These are phyloP conservation scores for Xylariales sp. DNA, from an alignment of 2,329 filamentous ascomycete genomes.

Conservation along the genomic window DNA sequence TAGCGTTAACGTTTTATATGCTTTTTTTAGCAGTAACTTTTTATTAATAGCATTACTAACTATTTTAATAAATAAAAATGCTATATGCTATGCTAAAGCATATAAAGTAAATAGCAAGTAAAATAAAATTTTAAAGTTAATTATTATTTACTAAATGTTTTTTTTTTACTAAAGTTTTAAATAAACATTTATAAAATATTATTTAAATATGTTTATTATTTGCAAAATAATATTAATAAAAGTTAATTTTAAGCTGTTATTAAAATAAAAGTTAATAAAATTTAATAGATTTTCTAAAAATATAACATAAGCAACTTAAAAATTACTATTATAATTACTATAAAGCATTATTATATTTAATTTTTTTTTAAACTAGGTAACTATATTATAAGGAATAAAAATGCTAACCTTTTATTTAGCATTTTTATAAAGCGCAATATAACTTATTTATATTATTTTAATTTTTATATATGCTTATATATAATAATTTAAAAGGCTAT, in stretches of 20 bases:
- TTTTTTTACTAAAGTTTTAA: conserved; percentile 74
- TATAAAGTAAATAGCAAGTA: conserved; percentile 87
- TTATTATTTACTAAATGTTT: conserved; percentile 76
- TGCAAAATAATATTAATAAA: conserved; percentile 92
- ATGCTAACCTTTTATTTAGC: conserved; percentile 85
- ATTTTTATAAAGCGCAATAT: conserved; percentile 88
- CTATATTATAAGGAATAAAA: conserved; percentile 69
- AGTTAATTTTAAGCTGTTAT: conserved; percentile 86
- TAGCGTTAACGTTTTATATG: conserved; percentile 91
- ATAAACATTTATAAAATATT: conserved; percentile 62
- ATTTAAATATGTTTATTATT: conserved; percentile 86
- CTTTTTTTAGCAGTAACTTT: conserved; percentile 72
- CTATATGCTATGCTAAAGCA: conserved; percentile 80
- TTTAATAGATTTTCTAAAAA: conserved; percentile 70
- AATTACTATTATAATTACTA: conserved; percentile 87
- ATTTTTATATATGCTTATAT: conserved; percentile 77
- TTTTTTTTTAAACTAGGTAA: conserved; percentile 79
- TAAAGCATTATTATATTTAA: conserved; percentile 93
- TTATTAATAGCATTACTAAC: conserved; percentile 90
- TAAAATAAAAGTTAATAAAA: conserved; percentile 77
- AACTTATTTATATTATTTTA: conserved; percentile 90
- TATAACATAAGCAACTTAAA: conserved; percentile 61
- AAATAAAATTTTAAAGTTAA: conserved; percentile 78
- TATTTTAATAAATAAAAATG: conserved; percentile 78
- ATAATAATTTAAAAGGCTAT: too few species aligned